Evolutionary conservation across 495 filamentous ascomycete genomes (phyloP).

Genomic region (Rusavskia elegans): DNA sequence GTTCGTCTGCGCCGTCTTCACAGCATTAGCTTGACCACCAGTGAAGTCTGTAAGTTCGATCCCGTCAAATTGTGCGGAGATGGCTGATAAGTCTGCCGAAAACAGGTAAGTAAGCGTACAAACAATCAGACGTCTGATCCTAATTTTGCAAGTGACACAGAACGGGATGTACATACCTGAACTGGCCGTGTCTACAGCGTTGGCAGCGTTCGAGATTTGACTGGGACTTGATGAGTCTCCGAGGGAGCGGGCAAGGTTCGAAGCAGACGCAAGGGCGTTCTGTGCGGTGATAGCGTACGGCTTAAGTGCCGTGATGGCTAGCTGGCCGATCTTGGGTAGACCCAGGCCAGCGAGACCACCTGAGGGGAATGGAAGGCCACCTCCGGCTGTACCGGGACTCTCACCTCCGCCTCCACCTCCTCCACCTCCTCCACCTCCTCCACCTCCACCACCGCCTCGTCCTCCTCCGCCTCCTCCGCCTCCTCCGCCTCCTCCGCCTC

Average conservation of each 20-base stretch:
- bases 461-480: no score
- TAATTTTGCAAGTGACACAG: no score
- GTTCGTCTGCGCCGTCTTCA: neutral
- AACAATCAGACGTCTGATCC: neutral
- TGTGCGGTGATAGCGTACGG: neutral
- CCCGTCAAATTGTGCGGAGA: neutral
- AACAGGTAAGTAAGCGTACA: neutral
- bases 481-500: no score
- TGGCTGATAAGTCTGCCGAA: neutral
- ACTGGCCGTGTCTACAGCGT: neutral
- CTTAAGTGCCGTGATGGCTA: neutral
- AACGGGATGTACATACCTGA: neutral
- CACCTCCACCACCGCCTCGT: no score
- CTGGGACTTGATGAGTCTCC: neutral
- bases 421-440: neutral
- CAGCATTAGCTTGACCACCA: neutral
- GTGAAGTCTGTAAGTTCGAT: neutral
- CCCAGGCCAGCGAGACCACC: neutral
- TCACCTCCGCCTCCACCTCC: neutral
- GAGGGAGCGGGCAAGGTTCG: neutral
- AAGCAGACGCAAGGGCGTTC: neutral
- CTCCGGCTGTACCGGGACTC: neutral
- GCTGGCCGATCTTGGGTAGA: neutral
- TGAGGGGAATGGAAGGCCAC: neutral
- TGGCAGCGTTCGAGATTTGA: no score